Percentiles rank a stretch among this genome's conserved stretches.
Evolutionary conservation across 2,329 filamentous ascomycete genomes (phyloP).

Genomic region (Chrysoporthe austroafricana): DNA sequence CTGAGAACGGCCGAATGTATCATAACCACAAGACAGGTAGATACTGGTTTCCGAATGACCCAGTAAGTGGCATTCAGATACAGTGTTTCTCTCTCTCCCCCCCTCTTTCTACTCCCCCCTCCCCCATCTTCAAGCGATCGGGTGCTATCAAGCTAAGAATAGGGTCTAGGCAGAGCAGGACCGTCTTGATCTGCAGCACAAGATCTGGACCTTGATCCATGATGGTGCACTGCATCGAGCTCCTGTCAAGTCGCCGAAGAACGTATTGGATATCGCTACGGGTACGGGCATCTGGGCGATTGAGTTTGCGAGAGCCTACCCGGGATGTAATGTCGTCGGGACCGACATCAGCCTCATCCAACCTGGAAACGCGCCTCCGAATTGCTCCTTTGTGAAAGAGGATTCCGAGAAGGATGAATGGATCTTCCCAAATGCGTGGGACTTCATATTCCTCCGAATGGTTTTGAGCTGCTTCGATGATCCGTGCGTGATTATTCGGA

Average conservation of each 20-base stretch:
- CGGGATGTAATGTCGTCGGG: conserved; percentile 42
- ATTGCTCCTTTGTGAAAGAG: conserved; percentile 58
- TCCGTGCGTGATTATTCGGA: conserved; percentile 49
- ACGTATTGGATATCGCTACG: conserved; percentile 52
- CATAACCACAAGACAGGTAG: too few species aligned
- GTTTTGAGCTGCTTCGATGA: conserved; percentile 55
- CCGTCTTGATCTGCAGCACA: conserved; percentile 34
- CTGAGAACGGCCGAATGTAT: too few species aligned
- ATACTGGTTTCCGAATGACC: too few species aligned
- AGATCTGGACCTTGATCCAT: conserved; percentile 43
- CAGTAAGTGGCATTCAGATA: too few species aligned
- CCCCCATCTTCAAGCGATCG: too few species aligned
- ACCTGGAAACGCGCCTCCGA: conserved; percentile 47
- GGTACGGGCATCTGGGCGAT: conserved; percentile 55
- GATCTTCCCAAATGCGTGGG: conserved; percentile 50
- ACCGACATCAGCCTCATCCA: conserved; percentile 53
- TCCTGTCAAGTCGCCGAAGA: conserved; percentile 47
- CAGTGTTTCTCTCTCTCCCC: too few species aligned
- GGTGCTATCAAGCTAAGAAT: too few species aligned
- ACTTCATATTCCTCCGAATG: conserved; percentile 56
- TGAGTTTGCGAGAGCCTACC: conserved; percentile 47
- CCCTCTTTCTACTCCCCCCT: too few species aligned
- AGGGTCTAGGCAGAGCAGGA: too few species aligned
- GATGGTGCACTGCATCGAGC: conserved; percentile 48
- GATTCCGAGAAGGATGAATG: conserved; percentile 53